Conservation (phyloP, 192 early-diverging fungal genomes). For the Backusella westeae region DNA sequence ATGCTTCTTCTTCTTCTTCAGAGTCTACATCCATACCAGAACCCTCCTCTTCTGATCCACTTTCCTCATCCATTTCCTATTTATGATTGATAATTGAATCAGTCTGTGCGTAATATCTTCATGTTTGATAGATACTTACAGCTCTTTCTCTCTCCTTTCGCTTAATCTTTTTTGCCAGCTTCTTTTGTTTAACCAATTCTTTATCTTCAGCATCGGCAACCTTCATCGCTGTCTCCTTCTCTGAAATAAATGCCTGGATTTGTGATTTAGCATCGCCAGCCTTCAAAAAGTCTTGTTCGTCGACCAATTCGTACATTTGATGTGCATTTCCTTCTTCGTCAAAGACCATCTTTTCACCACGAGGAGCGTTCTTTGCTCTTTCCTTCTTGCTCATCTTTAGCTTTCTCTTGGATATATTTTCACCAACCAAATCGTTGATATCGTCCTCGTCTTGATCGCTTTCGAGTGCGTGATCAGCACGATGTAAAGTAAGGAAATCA, state of each 20-base stretch:
- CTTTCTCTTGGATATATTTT: constrained; percentile 44
- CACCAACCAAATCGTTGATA: constrained; percentile 19
- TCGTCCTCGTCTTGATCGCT: constrained; percentile 41
- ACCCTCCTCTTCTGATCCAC: constrained; percentile 26
- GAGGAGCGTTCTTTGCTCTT: constrained; percentile 66
- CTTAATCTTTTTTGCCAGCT: constrained; percentile 66
- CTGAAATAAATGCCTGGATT: constrained; percentile 70
- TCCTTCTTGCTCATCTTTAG: constrained; percentile 64
- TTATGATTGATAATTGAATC: not conserved
- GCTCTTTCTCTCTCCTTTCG: constrained; percentile 63
- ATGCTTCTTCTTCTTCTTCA: constrained; percentile 56
- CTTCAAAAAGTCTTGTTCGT: constrained; percentile 77
- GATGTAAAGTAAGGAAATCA: constrained; percentile 83
- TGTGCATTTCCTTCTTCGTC: constrained; percentile 91
- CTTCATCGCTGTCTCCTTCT: constrained; percentile 65
- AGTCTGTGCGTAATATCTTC: not conserved
- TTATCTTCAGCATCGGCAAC: constrained; percentile 81
- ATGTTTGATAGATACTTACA: constrained; percentile 15
- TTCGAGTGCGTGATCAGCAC: constrained; percentile 78
- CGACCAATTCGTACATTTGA: constrained; percentile 76
- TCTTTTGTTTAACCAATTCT: constrained; percentile 59
- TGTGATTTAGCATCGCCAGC: constrained; percentile 65
- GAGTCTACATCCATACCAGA: constrained; percentile 22
- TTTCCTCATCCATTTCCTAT: constrained; percentile 29
- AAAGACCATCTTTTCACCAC: constrained; percentile 78